These are phyloP conservation scores for Yamadazyma spencermartinsiae DNA, from an alignment of 1,139 yeast species.

Conservation along the genomic window DNA sequence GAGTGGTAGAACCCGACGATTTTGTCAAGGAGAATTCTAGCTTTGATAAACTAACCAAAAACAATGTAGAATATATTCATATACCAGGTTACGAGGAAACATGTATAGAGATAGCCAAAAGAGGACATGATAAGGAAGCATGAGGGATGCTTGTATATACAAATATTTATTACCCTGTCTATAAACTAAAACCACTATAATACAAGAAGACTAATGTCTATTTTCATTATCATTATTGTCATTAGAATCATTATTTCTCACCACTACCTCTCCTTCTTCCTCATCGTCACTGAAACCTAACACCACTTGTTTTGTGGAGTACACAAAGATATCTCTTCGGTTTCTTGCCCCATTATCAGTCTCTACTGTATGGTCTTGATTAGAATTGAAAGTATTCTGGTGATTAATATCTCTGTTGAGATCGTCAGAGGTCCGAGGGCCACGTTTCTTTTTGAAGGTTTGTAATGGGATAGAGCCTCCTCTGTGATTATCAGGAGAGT, in stretches of 20 bases:
- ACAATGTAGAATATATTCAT: slow-evolving; percentile 71
- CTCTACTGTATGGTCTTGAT: background rate
- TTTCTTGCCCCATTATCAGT: slow-evolving; percentile 17
- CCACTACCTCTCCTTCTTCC: background rate
- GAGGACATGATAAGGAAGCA: slow-evolving; percentile 60
- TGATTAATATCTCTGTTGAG: background rate
- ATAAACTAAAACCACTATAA: background rate
- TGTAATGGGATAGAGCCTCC: background rate
- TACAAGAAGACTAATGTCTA: slow-evolving; percentile 16
- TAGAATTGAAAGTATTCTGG: background rate
- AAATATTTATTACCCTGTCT: background rate
- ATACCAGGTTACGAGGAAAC: slow-evolving; percentile 84
- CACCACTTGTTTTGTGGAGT: slow-evolving; percentile 55
- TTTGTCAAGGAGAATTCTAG: slow-evolving; percentile 83
- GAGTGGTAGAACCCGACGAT: slow-evolving; percentile 86
- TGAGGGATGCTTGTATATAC: background rate
- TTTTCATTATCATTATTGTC: slow-evolving; percentile 6
- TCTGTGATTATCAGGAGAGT: slow-evolving; percentile 4
- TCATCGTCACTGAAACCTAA: slow-evolving; percentile 31
- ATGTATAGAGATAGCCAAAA: slow-evolving; percentile 70
- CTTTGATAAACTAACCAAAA: slow-evolving; percentile 46
- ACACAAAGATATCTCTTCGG: slow-evolving; percentile 52
- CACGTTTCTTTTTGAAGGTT: background rate
- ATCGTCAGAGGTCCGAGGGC: background rate
- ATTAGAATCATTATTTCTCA: background rate